phyloP scores from a whole-genome alignment of 305 asterid species.

The Fraxinus sp. region DNA sequence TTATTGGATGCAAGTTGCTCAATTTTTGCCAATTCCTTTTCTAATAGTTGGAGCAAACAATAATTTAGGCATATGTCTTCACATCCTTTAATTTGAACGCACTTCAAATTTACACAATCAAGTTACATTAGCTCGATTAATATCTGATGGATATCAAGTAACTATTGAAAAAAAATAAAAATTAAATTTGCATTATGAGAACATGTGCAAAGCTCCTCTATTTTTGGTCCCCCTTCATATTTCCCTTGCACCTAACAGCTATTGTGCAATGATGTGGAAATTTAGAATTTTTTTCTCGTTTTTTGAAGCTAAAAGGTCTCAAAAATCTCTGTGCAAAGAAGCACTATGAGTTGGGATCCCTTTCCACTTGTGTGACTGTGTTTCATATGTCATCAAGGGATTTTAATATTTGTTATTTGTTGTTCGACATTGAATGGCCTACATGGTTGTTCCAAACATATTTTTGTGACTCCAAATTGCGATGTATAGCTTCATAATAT shows the following conservation, averaged over 20 bases:
- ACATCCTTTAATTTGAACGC: background rate
- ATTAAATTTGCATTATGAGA: background rate
- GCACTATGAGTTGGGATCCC: constrained; percentile 21
- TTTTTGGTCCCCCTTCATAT: background rate
- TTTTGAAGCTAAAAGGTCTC: background rate
- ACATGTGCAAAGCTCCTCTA: background rate
- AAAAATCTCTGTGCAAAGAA: background rate
- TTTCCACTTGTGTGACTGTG: background rate
- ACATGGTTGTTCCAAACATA: background rate
- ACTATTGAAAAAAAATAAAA: background rate
- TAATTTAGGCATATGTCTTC: background rate
- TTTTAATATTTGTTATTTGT: background rate
- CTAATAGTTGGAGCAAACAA: background rate
- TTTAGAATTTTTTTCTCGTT: background rate
- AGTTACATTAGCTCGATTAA: constrained; percentile 2
- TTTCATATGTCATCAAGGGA: background rate
- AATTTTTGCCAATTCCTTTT: background rate
- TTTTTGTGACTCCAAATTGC: background rate
- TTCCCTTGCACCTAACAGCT: constrained; percentile 12
- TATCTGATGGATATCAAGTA: background rate
- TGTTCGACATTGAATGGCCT: background rate
- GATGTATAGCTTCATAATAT: background rate
- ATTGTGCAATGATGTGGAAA: constrained; percentile 13
- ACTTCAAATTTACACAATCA: constrained; percentile 19
- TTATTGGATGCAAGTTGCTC: constrained; percentile 18